Percentiles rank a stretch among this genome's conserved stretches.
Evolutionary conservation across 2,329 filamentous ascomycete genomes (phyloP).

Genomic region (Neurospora crassa): DNA sequence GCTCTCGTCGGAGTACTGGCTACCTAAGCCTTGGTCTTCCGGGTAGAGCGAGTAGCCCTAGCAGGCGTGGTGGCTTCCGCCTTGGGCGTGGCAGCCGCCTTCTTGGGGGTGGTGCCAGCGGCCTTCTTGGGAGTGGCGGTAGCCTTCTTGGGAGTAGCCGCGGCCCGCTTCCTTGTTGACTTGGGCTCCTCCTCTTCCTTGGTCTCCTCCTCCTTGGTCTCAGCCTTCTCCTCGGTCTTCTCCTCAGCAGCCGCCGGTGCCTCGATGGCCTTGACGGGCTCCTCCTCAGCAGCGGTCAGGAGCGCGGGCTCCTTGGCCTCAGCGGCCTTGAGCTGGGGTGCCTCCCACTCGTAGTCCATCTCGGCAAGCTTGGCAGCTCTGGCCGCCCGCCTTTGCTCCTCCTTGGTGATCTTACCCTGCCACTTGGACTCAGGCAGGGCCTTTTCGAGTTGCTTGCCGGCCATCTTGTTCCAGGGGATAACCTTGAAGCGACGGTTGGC

Average conservation of each 20-base stretch:
- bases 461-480: slow-evolving; percentile 80
- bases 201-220: slow-evolving; percentile 22
- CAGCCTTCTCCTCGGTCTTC: slow-evolving; percentile 28
- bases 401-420: slow-evolving; percentile 63
- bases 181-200: slow-evolving; percentile 26
- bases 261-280: slow-evolving; percentile 29
- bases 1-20: not conserved
- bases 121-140: slow-evolving; percentile 28
- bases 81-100: not conserved
- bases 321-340: slow-evolving; percentile 56
- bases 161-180: slow-evolving; percentile 12
- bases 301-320: slow-evolving; percentile 23
- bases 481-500: slow-evolving; percentile 84
- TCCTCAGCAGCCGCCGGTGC: slow-evolving; percentile 17
- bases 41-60: not conserved
- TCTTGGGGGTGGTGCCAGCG: not conserved
- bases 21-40: not conserved
- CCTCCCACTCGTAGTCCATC: slow-evolving; percentile 75
- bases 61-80: not conserved
- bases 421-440: slow-evolving; percentile 68
- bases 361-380: slow-evolving; percentile 69
- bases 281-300: slow-evolving; percentile 25
- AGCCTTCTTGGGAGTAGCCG: slow-evolving; percentile 11
- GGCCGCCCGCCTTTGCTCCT: slow-evolving; percentile 58
- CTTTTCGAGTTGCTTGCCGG: slow-evolving; percentile 63